Conservation (phyloP, 176 grass and related monocot genomes). For the Aechmea fasciata region DNA sequence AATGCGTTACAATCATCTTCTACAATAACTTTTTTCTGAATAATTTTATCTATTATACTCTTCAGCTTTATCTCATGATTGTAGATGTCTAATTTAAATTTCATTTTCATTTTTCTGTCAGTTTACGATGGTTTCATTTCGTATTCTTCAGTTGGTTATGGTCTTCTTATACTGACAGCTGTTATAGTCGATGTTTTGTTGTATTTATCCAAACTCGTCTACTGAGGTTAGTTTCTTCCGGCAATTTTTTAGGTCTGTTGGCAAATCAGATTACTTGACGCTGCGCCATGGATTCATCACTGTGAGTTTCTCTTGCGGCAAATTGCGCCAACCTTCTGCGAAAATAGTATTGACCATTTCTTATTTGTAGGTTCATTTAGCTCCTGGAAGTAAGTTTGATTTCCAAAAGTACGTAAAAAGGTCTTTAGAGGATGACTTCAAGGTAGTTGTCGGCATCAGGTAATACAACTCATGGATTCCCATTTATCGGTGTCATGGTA, state of each 20-base stretch:
- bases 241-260: conserved; percentile 81
- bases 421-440: conserved; percentile 85
- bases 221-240: conserved; percentile 69
- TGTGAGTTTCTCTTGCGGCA: conserved; percentile 10
- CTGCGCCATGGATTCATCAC: conserved; percentile 89
- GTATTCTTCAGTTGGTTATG: too few relatives aligned
- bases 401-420: conserved; percentile 92
- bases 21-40: too few relatives aligned
- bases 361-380: conserved; percentile 50
- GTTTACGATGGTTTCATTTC: too few relatives aligned
- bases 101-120: too few relatives aligned
- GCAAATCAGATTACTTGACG: conserved; percentile 76
- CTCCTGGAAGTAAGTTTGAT: conserved; percentile 51
- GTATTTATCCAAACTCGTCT: conserved; percentile 1
- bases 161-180: too few relatives aligned
- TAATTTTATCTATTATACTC: too few relatives aligned
- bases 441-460: conserved; percentile 85
- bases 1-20: too few relatives aligned
- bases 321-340: background rate
- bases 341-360: background rate
- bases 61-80: too few relatives aligned
- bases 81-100: too few relatives aligned
- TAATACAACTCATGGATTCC: conserved; percentile 7
- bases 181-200: background rate
- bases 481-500: background rate